These are phyloP conservation scores for Leccinum subgranulosum DNA, from an alignment of 768 basidiomycete species.

Conservation along the genomic window DNA sequence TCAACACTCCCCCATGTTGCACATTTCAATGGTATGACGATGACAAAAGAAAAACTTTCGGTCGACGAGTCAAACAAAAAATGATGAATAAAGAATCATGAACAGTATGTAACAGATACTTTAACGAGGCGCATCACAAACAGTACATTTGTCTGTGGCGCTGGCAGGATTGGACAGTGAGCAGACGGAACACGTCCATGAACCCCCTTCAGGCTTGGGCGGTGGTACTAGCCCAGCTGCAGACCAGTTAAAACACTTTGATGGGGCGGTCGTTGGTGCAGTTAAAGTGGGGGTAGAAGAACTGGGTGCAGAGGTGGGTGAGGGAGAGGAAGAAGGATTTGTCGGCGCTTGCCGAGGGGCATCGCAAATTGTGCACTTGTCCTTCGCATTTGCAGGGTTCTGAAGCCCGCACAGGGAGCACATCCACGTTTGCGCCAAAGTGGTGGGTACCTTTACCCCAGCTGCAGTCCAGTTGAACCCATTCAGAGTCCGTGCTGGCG, in stretches of 20 bases:
- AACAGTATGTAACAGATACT: conserved; percentile 9
- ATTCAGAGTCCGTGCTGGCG: conserved; percentile 25
- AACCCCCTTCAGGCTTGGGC: conserved; percentile 18
- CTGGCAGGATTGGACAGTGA: conserved; percentile 43
- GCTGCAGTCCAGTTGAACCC: conserved; percentile 64
- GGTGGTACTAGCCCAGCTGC: conserved; percentile 35
- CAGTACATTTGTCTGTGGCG: conserved; percentile 43
- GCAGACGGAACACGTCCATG: conserved; percentile 43
- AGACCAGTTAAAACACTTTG: conserved; percentile 36
- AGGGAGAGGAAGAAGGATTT: conserved; percentile 7
- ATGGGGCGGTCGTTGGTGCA: conserved; percentile 3
- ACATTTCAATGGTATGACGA: not conserved
- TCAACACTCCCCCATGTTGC: not conserved
- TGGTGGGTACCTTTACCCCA: conserved; percentile 47
- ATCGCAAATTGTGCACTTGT: conserved; percentile 48
- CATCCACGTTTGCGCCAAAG: conserved; percentile 42
- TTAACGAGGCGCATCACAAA: conserved; percentile 47
- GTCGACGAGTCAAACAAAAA: not conserved
- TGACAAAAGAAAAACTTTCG: not conserved
- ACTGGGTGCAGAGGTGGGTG: not conserved
- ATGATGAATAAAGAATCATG: conserved; percentile 14
- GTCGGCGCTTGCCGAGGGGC: conserved; percentile 28
- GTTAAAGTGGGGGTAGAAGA: not conserved
- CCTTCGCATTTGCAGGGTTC: conserved; percentile 36
- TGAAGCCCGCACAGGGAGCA: conserved; percentile 51